Percentiles rank a stretch among this genome's conserved stretches.
Evolutionary conservation across 805 yeast genomes (phyloP).

Genomic region (Suhomyces xylopsoci): DNA sequence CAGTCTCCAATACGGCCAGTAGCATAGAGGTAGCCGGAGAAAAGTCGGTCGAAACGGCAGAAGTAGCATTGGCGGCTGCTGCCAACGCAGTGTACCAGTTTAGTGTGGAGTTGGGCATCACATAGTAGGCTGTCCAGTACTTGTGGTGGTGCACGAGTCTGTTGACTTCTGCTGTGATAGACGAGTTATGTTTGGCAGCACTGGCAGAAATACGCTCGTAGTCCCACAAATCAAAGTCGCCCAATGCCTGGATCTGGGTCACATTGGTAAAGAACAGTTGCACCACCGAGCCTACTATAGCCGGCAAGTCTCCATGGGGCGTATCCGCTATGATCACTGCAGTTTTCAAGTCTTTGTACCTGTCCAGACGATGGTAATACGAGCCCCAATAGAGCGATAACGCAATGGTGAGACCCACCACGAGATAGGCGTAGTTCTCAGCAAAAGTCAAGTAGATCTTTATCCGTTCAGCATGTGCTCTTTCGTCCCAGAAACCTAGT

Average conservation of each 20-base stretch:
- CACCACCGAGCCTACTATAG: slow-evolving; percentile 23
- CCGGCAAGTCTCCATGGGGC: slow-evolving; percentile 18
- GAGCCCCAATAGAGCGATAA: slow-evolving; percentile 35
- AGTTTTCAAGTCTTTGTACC: slow-evolving; percentile 21
- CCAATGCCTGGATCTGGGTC: slow-evolving; percentile 18
- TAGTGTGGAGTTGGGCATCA: slow-evolving; percentile 27
- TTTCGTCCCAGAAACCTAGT: slow-evolving; percentile 29
- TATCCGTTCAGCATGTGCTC: slow-evolving; percentile 21
- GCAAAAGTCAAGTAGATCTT: slow-evolving; percentile 19
- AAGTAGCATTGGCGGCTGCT: slow-evolving; percentile 2
- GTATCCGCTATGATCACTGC: slow-evolving; percentile 27
- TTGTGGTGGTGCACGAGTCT: slow-evolving; percentile 31
- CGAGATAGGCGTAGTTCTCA: slow-evolving; percentile 20
- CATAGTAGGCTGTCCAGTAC: slow-evolving; percentile 28
- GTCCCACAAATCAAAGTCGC: slow-evolving; percentile 24
- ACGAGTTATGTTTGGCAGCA: slow-evolving; percentile 20
- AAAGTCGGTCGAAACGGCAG: slow-evolving; percentile 9
- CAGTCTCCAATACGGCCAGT: slow-evolving; percentile 30
- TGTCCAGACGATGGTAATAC: slow-evolving; percentile 19
- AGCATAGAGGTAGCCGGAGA: slow-evolving; percentile 19
- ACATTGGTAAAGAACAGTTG: slow-evolving; percentile 17
- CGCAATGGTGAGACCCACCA: slow-evolving; percentile 21
- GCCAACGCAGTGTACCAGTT: slow-evolving; percentile 19
- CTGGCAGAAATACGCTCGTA: slow-evolving; percentile 11
- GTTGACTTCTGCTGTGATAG: slow-evolving; percentile 24